These are phyloP conservation scores for Neurospora sp. DNA, from an alignment of 495 filamentous ascomycete species.

Conservation along the genomic window DNA sequence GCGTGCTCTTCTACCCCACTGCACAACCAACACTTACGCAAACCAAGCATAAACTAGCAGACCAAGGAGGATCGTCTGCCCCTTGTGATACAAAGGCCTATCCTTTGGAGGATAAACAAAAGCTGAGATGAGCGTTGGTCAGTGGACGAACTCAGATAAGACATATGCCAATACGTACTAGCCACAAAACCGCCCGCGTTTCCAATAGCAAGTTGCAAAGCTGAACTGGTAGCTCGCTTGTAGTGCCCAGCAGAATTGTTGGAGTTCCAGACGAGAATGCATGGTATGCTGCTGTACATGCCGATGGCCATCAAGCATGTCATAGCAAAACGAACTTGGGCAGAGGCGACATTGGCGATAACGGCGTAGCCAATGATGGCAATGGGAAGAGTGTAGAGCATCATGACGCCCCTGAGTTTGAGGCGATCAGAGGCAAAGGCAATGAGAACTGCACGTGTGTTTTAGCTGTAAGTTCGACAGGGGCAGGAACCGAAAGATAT, in stretches of 20 bases:
- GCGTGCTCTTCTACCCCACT: not conserved
- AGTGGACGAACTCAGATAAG: not conserved
- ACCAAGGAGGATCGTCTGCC: constrained; percentile 50
- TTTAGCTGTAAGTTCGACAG: not conserved
- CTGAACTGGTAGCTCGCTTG: constrained; percentile 34
- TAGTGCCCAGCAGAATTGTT: constrained; percentile 40
- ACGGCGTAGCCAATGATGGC: constrained; percentile 50
- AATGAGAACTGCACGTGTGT: constrained; percentile 20
- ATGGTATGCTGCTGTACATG: constrained; percentile 68
- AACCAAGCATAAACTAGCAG: constrained; percentile 54
- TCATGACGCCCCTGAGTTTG: constrained; percentile 30
- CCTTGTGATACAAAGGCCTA: constrained; percentile 36
- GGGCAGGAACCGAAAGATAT: constrained; percentile 19
- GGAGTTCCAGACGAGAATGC: constrained; percentile 60
- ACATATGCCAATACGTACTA: constrained; percentile 6
- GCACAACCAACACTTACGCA: constrained; percentile 38
- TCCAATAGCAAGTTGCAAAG: constrained; percentile 37
- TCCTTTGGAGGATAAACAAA: constrained; percentile 49
- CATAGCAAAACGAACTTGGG: constrained; percentile 60
- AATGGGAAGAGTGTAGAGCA: constrained; percentile 34
- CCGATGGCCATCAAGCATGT: constrained; percentile 62
- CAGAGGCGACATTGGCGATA: constrained; percentile 26
- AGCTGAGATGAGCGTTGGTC: constrained; percentile 13
- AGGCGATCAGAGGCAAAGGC: constrained; percentile 37
- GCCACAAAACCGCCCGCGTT: constrained; percentile 43